Evolutionary conservation across 202 grass and related monocot species (phyloP), one percentile per base, ranked within the genome.

Genomic region (Sporobolus alterniflorus): DNA sequence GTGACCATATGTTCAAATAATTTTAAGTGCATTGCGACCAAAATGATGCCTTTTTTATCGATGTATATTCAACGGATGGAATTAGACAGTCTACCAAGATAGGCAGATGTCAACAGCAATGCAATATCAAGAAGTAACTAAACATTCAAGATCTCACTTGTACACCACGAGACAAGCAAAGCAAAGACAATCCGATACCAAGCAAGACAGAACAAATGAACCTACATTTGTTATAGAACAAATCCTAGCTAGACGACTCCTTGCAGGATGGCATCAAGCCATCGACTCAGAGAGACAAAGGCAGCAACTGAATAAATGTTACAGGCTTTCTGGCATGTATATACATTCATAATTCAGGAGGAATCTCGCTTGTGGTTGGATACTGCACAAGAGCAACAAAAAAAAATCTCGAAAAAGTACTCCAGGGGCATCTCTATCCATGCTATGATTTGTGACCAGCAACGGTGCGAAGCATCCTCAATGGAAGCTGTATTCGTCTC

Each of bases 241-340:
- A n/a, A n/a, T 57, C 74, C 83, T 78, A 90, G 22, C 39, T 73
- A 67, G 33, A 64, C 29, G 18, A 68, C 40, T 69, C 79, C 75
- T 70, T 76, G 56, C 18, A 17, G 10, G 43, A 41, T 32, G 22
- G 54, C 47, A 64, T 52, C 16, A 17, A 65, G 51, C 48, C 47
- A 79, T 50, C 33, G 17, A 74, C 8, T 57, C 43, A 14, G n/a
- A n/a, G n/a, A n/a, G 1, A 49, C 76, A 36, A 52, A 69, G 12
- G 30, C 2, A 71, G 22, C 29, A 77, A 50, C 40, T 67, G 13
- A n/a, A n/a, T 25, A 44, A 67, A 74, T 52, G 70, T 73, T 70
- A 77, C 78, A 85, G 8, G 54, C 62, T n/a, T 61, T 63, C 60
- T 87, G n/a, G 47, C 80, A 71, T 81, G 46, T 80, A 74, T 59